These are phyloP conservation scores for Daucus carota DNA, from an alignment of 129 eudicot species.

Conservation along the genomic window DNA sequence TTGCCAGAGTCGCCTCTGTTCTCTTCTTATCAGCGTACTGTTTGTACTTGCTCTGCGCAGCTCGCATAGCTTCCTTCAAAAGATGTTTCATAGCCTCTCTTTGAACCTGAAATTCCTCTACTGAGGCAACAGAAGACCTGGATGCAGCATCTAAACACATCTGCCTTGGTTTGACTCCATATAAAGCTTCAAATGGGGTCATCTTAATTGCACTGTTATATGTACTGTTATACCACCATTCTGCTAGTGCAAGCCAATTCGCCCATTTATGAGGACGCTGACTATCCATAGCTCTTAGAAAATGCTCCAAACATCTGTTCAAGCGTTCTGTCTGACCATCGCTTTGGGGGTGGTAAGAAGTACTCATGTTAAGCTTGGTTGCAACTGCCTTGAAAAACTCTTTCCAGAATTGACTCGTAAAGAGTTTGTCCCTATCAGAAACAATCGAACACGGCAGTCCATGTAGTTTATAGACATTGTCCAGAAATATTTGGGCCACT, in stretches of 20 bases:
- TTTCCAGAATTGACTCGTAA: not conserved
- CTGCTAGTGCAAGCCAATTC: not conserved
- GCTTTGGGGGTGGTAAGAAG: not conserved
- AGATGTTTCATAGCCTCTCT: too few relatives aligned
- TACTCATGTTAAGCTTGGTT: not conserved
- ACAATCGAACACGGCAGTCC: not conserved
- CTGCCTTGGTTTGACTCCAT: not conserved
- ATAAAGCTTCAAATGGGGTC: not conserved
- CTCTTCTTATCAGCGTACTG: not conserved
- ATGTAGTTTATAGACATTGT: not conserved
- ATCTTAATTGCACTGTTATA: not conserved
- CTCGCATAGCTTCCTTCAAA: not conserved
- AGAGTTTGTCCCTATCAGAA: not conserved
- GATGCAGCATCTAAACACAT: not conserved
- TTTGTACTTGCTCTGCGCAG: not conserved
- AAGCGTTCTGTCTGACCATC: not conserved
- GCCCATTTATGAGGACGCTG: not conserved
- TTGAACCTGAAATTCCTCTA: not conserved
- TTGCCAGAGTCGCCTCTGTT: not conserved
- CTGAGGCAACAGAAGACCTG: not conserved
- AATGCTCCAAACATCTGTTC: not conserved
- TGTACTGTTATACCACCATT: not conserved
- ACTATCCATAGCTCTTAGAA: not conserved
- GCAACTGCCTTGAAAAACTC: not conserved
- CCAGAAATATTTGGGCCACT: not conserved